phyloP scores from a whole-genome alignment of 805 yeast species.

The Candida jianshihensis region DNA sequence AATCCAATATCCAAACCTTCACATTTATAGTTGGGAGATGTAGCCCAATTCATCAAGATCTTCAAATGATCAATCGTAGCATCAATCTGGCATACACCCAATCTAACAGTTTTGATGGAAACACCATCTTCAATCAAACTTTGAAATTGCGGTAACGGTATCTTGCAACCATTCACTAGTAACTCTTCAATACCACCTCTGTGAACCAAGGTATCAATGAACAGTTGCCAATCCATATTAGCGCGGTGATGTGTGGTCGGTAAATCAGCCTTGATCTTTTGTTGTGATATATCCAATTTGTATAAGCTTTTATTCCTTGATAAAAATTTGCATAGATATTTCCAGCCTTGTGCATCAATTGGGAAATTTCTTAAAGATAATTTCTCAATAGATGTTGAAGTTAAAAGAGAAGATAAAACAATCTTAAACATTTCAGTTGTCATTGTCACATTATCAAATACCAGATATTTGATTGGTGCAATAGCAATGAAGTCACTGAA shows the following conservation, averaged over 20 bases:
- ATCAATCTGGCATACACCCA: constrained; percentile 76
- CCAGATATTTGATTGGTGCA: constrained; percentile 70
- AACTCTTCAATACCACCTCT: constrained; percentile 78
- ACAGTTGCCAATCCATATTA: constrained; percentile 76
- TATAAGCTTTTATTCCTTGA: constrained; percentile 51
- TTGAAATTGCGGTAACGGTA: constrained; percentile 49
- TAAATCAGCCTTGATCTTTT: constrained; percentile 32
- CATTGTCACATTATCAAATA: constrained; percentile 73
- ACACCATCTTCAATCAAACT: constrained; percentile 52
- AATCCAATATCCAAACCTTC: constrained; percentile 81
- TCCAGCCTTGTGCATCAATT: constrained; percentile 71
- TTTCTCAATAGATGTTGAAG: constrained; percentile 61
- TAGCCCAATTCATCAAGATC: constrained; percentile 53
- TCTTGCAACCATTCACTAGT: constrained; percentile 71
- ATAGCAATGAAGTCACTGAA: constrained; percentile 84
- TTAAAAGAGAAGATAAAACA: constrained; percentile 61
- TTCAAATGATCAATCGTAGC: constrained; percentile 52
- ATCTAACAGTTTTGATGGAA: constrained; percentile 41
- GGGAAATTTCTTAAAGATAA: constrained; percentile 74
- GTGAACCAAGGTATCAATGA: constrained; percentile 59
- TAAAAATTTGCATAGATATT: constrained; percentile 66
- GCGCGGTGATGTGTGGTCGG: constrained; percentile 42
- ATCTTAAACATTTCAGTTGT: constrained; percentile 72
- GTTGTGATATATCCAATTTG: constrained; percentile 67
- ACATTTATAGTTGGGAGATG: constrained; percentile 30